Evolutionary conservation across 495 filamentous ascomycete species (phyloP), one percentile per base, ranked within the genome.

Genomic region (Penicillium samsonianum): DNA sequence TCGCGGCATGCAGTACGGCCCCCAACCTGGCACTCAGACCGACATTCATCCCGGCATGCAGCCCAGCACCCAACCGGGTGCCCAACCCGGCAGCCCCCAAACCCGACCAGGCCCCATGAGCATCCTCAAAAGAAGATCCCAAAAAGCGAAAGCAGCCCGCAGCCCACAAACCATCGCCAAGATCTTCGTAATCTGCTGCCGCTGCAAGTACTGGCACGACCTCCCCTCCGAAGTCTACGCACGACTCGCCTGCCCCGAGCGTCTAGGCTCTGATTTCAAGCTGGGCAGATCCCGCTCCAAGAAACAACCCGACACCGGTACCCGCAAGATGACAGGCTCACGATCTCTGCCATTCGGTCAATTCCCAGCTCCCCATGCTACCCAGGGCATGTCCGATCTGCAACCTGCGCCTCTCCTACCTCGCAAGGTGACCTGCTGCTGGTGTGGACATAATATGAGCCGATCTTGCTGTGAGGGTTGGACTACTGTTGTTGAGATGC

Each of bases 151-250:
- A 55, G 23, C 23, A 12, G 57, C 47, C 6, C 52, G 44, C 47
- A 56, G 64, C 17, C 73, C 73, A 26, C 80, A 81, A 42, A 79
- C 84, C 0, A 69, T 91, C 42, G 85, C 84, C 33, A 93, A 92
- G 70, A 76, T 91, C 56, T 85, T 93, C 57, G 88, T 92, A 6
- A 86, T 92, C 54, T 93, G 90, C 67, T 93, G 90, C 68, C 82
- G 78, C 52, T 93, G 90, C 78, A 86, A 86, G 52, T 90, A 87
- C 69, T 92, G 87, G 80, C 87, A 92, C 70, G 89, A 92, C 62
- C 82, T 91, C 69, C 90, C 90, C 10, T 86, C 84, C 10, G 84
- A 86, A 42, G 76, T 90, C 49, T 91, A 91, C 63, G 84, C 88
- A 53, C 87, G 81, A 63, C 88, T 90, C 79, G 84, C 85, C 19